Evolutionary conservation across 2,329 filamentous ascomycete genomes (phyloP), one percentile per base, ranked within the genome.

Genomic region (Cercospora beticola): DNA sequence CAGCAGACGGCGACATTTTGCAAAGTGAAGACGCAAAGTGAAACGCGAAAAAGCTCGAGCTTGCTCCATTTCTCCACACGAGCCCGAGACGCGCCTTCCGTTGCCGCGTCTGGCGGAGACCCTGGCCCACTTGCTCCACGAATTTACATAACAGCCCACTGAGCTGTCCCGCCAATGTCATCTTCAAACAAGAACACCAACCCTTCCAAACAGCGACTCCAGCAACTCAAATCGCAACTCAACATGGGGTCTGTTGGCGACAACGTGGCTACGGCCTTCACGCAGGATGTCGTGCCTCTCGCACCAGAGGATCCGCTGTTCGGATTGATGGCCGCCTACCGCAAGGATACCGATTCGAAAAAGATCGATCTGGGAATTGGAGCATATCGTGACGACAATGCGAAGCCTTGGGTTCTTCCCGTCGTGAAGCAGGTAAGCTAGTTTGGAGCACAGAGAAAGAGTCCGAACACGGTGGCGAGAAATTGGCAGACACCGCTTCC

Each of bases 291-390:
- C 68, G 74, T 74, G 23, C 73, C 74, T 43, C 75, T 75, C 58
- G 95, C 95, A 70, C 94, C 95, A 59, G 94, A 97, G 81, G 95
- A 99, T 83, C 89, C 94, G 73, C 88, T 99, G 79, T 99, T 99
- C 79, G 94, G 94, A 67, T 84, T 99, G 76, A 93, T 94, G 87
- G 88, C 91, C 71, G 93, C 92, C 70, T 99, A 90, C 85, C 89
- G 89, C 77, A 91, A 91, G 71, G 95, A 99, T 78, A 83, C 87
- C 18, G 86, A 83, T 66, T 81, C 86, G 67, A 88, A 92, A 81
- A 99, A 99, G 84, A 91, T 99, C 73, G 95, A 99, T 82, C 83
- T 99, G 82, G 94, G 95, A 79, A 87, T 98, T 83, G 95, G 95
- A 75, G 95, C 95, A 68, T 99, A 99, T 83, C 88, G 95, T 79